These are phyloP conservation scores for Coniosporium apollinis DNA, from an alignment of 495 filamentous ascomycete genomes.

Conservation along the genomic window DNA sequence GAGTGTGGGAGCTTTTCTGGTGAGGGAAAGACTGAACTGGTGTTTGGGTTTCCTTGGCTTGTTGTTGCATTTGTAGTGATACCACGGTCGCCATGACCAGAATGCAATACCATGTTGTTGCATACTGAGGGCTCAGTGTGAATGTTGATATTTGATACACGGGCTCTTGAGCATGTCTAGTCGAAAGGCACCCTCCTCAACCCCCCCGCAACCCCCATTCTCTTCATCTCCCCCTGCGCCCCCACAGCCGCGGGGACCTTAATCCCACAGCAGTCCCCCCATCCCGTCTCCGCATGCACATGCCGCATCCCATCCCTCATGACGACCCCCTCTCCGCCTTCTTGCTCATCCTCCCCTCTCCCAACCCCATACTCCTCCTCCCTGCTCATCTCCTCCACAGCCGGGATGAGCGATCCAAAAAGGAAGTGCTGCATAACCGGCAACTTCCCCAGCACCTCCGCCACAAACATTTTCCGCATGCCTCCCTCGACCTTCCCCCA, in stretches of 20 bases:
- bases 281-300: slow-evolving; percentile 50
- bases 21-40: too few relatives aligned
- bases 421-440: slow-evolving; percentile 98
- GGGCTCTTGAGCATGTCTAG: slow-evolving; percentile 22
- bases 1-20: too few relatives aligned
- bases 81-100: too few relatives aligned
- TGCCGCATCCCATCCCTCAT: slow-evolving; percentile 50
- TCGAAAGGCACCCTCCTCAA: slow-evolving; percentile 87
- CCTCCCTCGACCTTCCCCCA: slow-evolving; percentile 89
- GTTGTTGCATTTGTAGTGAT: too few relatives aligned
- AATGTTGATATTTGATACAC: not conserved
- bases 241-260: slow-evolving; percentile 90
- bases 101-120: too few relatives aligned
- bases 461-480: slow-evolving; percentile 92
- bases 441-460: slow-evolving; percentile 81
- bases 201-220: slow-evolving; percentile 42
- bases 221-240: slow-evolving; percentile 72
- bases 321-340: slow-evolving; percentile 38
- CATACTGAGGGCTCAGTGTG: too few relatives aligned
- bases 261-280: slow-evolving; percentile 98
- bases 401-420: slow-evolving; percentile 75
- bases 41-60: too few relatives aligned
- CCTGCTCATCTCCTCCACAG: slow-evolving; percentile 62
- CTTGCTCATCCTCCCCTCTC: slow-evolving; percentile 31
- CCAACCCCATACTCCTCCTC: slow-evolving; percentile 28